These are phyloP conservation scores for Pseudocercospora vitis DNA, from an alignment of 2,329 filamentous ascomycete genomes.

Conservation along the genomic window DNA sequence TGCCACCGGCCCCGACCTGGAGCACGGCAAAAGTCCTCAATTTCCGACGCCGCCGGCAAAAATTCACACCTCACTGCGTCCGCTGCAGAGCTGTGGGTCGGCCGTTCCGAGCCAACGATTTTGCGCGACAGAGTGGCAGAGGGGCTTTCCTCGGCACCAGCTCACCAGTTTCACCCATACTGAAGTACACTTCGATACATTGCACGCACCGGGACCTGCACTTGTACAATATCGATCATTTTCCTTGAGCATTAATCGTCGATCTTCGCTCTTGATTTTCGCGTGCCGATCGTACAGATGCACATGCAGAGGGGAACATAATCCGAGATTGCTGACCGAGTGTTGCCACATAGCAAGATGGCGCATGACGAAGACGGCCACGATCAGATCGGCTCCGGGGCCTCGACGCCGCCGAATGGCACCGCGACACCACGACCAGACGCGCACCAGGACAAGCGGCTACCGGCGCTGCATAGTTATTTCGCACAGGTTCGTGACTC, in stretches of 20 bases:
- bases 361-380: constrained; percentile 60
- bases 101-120: constrained; percentile 3
- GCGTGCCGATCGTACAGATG: constrained; percentile 13
- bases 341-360: constrained; percentile 35
- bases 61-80: constrained; percentile 10
- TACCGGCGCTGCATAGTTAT: constrained; percentile 94
- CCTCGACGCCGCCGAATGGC: constrained; percentile 78
- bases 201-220: constrained; percentile 10
- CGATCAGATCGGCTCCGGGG: constrained; percentile 75
- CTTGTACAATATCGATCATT: constrained; percentile 11
- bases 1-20: background rate
- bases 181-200: constrained; percentile 14
- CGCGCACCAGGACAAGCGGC: constrained; percentile 80
- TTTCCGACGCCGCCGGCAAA: constrained; percentile 14
- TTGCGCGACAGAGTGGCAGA: constrained; percentile 4
- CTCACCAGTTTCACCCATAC: constrained; percentile 14
- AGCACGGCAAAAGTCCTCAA: constrained; percentile 2
- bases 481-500: constrained; percentile 98
- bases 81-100: background rate
- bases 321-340: constrained; percentile 31
- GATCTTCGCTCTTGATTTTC: constrained; percentile 15
- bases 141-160: constrained; percentile 7
- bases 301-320: constrained; percentile 19
- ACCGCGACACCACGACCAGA: constrained; percentile 92
- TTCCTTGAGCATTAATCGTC: constrained; percentile 19